Evolutionary conservation across 768 basidiomycete genomes (phyloP).

Genomic region (Coprinopsis sp.): DNA sequence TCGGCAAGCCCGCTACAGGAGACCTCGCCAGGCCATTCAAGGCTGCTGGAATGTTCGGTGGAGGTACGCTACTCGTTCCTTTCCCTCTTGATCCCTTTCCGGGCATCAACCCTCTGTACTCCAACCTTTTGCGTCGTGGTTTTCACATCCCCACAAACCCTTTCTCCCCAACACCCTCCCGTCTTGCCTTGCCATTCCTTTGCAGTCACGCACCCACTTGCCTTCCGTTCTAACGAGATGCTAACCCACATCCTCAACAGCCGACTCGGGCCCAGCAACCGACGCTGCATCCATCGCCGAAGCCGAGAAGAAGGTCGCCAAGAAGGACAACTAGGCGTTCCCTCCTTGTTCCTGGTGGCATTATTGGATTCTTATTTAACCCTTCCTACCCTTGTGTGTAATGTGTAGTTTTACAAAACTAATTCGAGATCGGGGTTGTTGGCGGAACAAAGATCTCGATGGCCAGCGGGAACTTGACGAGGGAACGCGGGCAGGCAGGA

Average conservation of each 20-base stretch:
- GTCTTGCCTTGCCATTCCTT: not conserved
- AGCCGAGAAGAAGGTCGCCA: conserved; percentile 78
- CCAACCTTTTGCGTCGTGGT: not conserved
- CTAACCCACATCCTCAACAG: conserved; percentile 17
- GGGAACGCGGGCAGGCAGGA: too few species aligned
- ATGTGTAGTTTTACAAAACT: too few species aligned
- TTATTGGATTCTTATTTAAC: too few species aligned
- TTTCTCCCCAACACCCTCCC: not conserved
- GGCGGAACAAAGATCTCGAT: too few species aligned
- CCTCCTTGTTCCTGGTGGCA: too few species aligned
- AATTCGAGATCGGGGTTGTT: too few species aligned
- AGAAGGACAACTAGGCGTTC: conserved; percentile 84
- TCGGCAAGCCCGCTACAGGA: conserved; percentile 75
- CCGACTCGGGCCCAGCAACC: conserved; percentile 65
- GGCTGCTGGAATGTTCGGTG: conserved; percentile 64
- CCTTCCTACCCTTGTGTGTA: too few species aligned
- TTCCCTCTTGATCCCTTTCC: not conserved
- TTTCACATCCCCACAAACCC: not conserved
- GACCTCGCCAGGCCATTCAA: conserved; percentile 91
- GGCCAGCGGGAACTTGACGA: too few species aligned
- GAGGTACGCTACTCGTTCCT: conserved; percentile 14
- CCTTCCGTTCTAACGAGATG: not conserved
- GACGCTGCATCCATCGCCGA: conserved; percentile 83
- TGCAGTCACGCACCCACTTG: not conserved
- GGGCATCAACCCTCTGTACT: not conserved